Percentiles rank a stretch among this genome's conserved stretches.
Conservation (phyloP, 1,139 yeast genomes). For the Protomyces inundatus region DNA sequence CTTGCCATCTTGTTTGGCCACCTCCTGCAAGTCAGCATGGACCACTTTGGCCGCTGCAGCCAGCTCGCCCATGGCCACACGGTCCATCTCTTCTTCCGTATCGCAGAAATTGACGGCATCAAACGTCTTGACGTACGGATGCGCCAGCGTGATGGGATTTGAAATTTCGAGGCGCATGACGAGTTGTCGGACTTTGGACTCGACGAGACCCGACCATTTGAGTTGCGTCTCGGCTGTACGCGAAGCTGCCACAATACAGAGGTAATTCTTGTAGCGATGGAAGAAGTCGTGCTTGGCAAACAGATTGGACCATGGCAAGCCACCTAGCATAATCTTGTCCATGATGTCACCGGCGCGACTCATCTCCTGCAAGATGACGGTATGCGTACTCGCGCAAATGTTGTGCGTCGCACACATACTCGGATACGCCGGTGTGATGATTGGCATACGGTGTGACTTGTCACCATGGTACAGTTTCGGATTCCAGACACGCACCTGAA, state of each 20-base stretch:
- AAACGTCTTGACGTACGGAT: constrained; percentile 81
- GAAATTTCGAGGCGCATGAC: constrained; percentile 75
- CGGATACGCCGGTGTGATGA: constrained; percentile 98
- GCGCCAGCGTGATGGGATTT: constrained; percentile 64
- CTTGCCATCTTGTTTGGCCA: constrained; percentile 37
- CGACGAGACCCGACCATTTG: constrained; percentile 89
- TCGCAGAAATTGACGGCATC: constrained; percentile 52
- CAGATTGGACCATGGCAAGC: constrained; percentile 66
- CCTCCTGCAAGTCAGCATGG: constrained; percentile 42
- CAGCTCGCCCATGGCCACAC: constrained; percentile 48
- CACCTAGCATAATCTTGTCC: constrained; percentile 61
- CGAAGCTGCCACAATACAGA: constrained; percentile 76
- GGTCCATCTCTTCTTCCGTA: constrained; percentile 51
- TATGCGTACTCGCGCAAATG: constrained; percentile 80
- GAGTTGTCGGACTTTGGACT: constrained; percentile 72
- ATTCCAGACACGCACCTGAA: constrained; percentile 95
- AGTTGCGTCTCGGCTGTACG: constrained; percentile 72
- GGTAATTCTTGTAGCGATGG: constrained; percentile 73
- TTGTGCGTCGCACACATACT: constrained; percentile 99
- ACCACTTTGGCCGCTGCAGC: constrained; percentile 50
- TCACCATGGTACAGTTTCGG: constrained; percentile 86
- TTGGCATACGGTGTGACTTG: constrained; percentile 91
- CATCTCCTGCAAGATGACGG: constrained; percentile 68
- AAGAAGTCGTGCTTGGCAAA: constrained; percentile 78
- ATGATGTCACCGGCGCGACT: constrained; percentile 67